These are phyloP conservation scores for Leucogyrophana mollusca DNA, from an alignment of 768 basidiomycete genomes.

Conservation along the genomic window DNA sequence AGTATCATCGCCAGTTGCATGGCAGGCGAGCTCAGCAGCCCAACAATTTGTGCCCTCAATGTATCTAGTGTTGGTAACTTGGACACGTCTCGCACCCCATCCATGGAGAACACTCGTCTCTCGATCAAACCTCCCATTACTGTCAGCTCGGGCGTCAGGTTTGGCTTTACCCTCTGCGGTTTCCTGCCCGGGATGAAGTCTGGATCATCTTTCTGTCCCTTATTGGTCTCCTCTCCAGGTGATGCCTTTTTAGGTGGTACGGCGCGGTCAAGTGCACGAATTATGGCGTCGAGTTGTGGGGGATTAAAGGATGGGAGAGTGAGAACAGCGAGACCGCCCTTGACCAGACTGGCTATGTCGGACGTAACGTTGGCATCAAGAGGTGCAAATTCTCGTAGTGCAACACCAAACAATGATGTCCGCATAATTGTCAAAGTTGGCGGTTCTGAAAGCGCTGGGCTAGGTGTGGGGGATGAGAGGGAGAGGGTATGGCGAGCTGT, in stretches of 20 bases:
- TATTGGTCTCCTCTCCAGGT: conserved; percentile 50
- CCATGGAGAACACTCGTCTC: conserved; percentile 61
- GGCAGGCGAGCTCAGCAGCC: conserved; percentile 74
- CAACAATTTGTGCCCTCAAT: conserved; percentile 80
- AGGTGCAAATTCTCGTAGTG: conserved; percentile 59
- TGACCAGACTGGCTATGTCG: conserved; percentile 53
- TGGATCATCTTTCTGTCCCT: conserved; percentile 55
- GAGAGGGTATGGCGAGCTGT: conserved; percentile 37
- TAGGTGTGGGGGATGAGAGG: conserved; percentile 32
- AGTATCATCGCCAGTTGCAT: conserved; percentile 71
- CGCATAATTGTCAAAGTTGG: conserved; percentile 70
- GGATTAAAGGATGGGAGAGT: conserved; percentile 68
- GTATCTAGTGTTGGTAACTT: conserved; percentile 77
- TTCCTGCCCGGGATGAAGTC: conserved; percentile 66
- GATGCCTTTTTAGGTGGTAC: conserved; percentile 59
- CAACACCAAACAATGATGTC: conserved; percentile 78
- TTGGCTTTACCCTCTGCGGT: conserved; percentile 55
- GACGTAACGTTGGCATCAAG: conserved; percentile 47
- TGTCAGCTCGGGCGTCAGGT: conserved; percentile 61
- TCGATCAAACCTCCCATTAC: conserved; percentile 83
- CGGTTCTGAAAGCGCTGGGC: conserved; percentile 25
- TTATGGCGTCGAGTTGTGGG: conserved; percentile 64
- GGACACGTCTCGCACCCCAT: conserved; percentile 60
- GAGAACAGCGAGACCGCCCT: conserved; percentile 66
- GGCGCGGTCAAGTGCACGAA: conserved; percentile 63